Evolutionary conservation across 2,329 filamentous ascomycete genomes (phyloP), one percentile per base, ranked within the genome.

Genomic region (Leptoxyphium fumago): DNA sequence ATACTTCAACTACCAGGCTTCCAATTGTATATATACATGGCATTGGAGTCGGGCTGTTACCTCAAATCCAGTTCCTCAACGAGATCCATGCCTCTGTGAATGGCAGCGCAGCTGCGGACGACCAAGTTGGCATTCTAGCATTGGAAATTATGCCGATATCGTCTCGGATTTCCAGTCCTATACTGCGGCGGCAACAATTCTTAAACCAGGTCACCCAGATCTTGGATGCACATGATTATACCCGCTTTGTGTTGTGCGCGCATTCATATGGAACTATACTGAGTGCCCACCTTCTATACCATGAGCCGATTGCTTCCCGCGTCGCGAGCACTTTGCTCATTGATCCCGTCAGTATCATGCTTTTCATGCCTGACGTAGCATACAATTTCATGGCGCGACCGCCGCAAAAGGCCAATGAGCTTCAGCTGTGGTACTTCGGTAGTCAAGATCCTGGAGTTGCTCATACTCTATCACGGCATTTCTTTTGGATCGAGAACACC

Each of bases 401-500:
- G 11, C 58, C 56, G 0, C 46, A 48, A 63, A 73, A 45, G 1
- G 78, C 81, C n/a, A 82, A 81, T 48, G 78, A 85, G 59, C 78
- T 75, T 65, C 73, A 80, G 56, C 64, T 85, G 11, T 80, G 75
- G 68, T 85, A 81, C 52, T 84, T 83, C 56, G 81, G 77, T 5
- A 75, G 72, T 39, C 78, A 71, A 43, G 81, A 85, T 51, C 74
- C 77, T 26, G 77, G 77, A 2, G 76, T 82, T 2, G 73, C 80
- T 9, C 71, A 80, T 45, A 77, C 74, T 9, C 64, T 85, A 1
- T 74, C 72, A 0, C 65, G 80, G 2, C 71, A 78, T 52, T 84
- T 85, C 62, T 83, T 82, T 61, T 85, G 81, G 82, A 69, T 69
- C 21, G 71, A 84, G 51, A 83, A 80, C 49, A 75, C 82, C 34